Evolutionary conservation across 2,329 filamentous ascomycete genomes (phyloP), one percentile per base, ranked within the genome.

Genomic region (Hymenoscyphus fructigenus): DNA sequence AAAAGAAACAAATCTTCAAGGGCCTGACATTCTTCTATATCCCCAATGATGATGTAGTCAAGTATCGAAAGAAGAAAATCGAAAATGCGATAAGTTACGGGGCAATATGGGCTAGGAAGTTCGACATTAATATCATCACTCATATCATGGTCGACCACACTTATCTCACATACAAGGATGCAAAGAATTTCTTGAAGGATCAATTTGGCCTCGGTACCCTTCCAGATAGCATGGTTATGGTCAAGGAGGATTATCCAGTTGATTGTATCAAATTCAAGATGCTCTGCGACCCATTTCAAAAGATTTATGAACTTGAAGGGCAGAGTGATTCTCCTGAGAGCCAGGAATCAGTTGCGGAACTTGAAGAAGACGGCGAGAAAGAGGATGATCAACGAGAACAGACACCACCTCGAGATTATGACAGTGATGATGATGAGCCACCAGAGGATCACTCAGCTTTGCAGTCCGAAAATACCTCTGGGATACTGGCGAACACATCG

Each of bases 111-210:
- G 84, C 86, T 32, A 83, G 82, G 60, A 78, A 81, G 0, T 85
- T 88, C 73, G 76, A 76, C 34, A 15, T 36, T 9, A 62, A 70
- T 0, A 77, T 77, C 26, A 85, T 95, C 17, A 96, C 90, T 0
- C 92, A 97, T 77, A 79, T 96, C 59, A 83, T 98, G 65, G 88
- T 92, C 1, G 93, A 97, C 73, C 89, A 87, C 68, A 78, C 4
- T 32, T 32, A 78, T 0, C 78, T 95, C 59, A 79, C 79, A 0
- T 93, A 88, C 73, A 77, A 81, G 3, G 85, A 93, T 64, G 80
- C 96, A 6, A 75, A 88, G 62, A 79, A 78, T 12, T 81, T 85
- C 66, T 74, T 92, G 36, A 83, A 64, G 34, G 70, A 63, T 5
- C 56, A 36, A 3, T 65, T 67, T 38, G 63, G 60, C 1, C 26